Evolutionary conservation across 2,329 filamentous ascomycete genomes (phyloP).

Genomic region (Cladophialophora carrionii): DNA sequence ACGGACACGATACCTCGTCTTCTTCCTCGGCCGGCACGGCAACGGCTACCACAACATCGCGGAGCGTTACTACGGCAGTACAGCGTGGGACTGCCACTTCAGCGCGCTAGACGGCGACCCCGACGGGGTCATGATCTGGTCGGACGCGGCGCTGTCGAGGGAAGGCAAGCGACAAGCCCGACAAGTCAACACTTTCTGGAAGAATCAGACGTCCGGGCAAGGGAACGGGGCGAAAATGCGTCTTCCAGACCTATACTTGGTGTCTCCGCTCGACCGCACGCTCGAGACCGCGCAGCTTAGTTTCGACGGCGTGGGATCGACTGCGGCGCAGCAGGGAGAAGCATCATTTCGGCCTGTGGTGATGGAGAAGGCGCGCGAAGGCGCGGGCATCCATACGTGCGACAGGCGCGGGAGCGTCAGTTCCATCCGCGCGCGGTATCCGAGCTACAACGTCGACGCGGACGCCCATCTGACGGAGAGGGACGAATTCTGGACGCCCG

Average conservation of each 20-base stretch:
- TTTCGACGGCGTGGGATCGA: constrained; percentile 51
- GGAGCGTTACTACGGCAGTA: constrained; percentile 60
- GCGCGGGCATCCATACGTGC: constrained; percentile 65
- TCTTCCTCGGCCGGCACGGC: constrained; percentile 65
- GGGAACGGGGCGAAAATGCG: too few species aligned
- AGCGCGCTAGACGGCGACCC: constrained; percentile 57
- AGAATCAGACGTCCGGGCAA: constrained; percentile 49
- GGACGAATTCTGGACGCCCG: constrained; percentile 58
- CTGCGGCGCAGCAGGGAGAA: too few species aligned
- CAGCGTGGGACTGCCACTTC: constrained; percentile 66
- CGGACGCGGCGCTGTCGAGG: constrained; percentile 61
- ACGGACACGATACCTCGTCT: constrained; percentile 55
- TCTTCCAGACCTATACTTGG: constrained; percentile 59
- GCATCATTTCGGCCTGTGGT: too few species aligned
- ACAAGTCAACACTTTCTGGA: constrained; percentile 55
- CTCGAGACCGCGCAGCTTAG: constrained; percentile 60
- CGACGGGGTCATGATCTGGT: constrained; percentile 59
- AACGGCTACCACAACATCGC: constrained; percentile 66
- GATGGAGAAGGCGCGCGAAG: constrained; percentile 64
- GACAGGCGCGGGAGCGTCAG: constrained; percentile 58
- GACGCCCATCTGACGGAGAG: constrained; percentile 58
- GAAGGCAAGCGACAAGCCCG: constrained; percentile 58
- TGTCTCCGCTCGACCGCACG: constrained; percentile 61
- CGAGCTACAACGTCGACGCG: constrained; percentile 56
- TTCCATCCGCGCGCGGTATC: constrained; percentile 47